Evolutionary conservation across 192 early-diverging fungal genomes (phyloP).

Genomic region (Backusella circina): DNA sequence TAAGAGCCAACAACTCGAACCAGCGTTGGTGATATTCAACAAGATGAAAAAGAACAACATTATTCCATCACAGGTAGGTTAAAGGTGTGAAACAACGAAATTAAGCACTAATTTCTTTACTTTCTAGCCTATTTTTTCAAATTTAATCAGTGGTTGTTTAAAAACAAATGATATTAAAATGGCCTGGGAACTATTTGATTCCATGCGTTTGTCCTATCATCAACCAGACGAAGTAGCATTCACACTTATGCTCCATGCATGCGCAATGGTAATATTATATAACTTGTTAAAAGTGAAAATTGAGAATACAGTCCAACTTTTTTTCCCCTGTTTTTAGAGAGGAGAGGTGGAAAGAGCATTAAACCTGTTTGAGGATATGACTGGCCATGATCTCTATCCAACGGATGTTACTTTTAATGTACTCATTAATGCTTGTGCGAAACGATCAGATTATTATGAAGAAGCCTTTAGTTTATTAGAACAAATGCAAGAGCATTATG

Average conservation of each 20-base stretch:
- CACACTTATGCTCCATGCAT: slow-evolving; percentile 90
- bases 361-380: slow-evolving; percentile 90
- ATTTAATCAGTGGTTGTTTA: slow-evolving; percentile 80
- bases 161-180: slow-evolving; percentile 61
- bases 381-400: slow-evolving; percentile 57
- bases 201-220: slow-evolving; percentile 74
- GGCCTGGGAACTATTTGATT: slow-evolving; percentile 90
- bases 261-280: slow-evolving; percentile 55
- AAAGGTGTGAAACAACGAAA: neutral
- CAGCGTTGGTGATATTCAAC: slow-evolving; percentile 75
- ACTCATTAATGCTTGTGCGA: slow-evolving; percentile 80
- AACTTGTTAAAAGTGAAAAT: neutral
- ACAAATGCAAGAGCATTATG: slow-evolving; percentile 77
- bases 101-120: neutral
- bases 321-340: slow-evolving; percentile 19
- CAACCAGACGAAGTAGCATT: slow-evolving; percentile 79
- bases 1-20: slow-evolving; percentile 49
- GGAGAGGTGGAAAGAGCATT: slow-evolving; percentile 87
- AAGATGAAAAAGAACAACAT: slow-evolving; percentile 63
- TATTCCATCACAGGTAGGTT: slow-evolving; percentile 41
- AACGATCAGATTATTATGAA: slow-evolving; percentile 76
- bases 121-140: slow-evolving; percentile 65
- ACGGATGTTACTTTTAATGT: slow-evolving; percentile 87
- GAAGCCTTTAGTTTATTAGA: slow-evolving; percentile 78
- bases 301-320: neutral